Evolutionary conservation across 2,329 filamentous ascomycete species (phyloP), one percentile per base, ranked within the genome.

Genomic region (Cytospora schulzeri): DNA sequence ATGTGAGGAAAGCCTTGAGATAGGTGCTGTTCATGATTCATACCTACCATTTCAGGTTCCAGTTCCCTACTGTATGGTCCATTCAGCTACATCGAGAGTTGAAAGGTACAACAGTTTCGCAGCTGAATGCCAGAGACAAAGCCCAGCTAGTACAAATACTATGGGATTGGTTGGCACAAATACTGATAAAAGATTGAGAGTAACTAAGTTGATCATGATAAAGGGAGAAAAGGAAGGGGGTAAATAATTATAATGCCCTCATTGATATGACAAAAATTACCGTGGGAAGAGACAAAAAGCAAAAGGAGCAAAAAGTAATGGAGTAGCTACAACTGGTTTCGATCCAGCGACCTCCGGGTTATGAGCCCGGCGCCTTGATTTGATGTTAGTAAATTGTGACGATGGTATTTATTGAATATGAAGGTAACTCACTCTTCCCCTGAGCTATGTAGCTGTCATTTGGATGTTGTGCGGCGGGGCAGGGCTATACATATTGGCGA

Each of bases 271-370:
- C 8, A 3, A 50, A 3, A 17, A 3, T 14, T 33, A 8, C 57
- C 22, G 45, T 31, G 8, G 31, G 12, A 33, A 11, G 4, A 33
- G n/a, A n/a, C n/a, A 33, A 57, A 22, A 33, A 17, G 3, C 1
- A 64, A 62, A 60, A 33, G 2, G 9, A 51, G 2, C 6, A 64
- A 59, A 59, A 64, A 26, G 11, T 28, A 41, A 8, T n/a, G 8
- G 11, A 15, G 19, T 66, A 66, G 65, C 65, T 66, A 61, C 62
- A 60, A 60, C 59, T 64, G 65, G 65, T 66, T 66, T 66, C 65
- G 65, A 66, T 66, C 65, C 65, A 64, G 59, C 62, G 65, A 61
- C 65, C 65, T 66, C 65, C 65, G 65, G 65, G 65, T 66, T 66
- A 66, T 66, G 65, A 66, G 65, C 65, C 65, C 65, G 65, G 65